phyloP scores from a whole-genome alignment of 192 early-diverging fungal species.

The Linnemannia elongata region DNA sequence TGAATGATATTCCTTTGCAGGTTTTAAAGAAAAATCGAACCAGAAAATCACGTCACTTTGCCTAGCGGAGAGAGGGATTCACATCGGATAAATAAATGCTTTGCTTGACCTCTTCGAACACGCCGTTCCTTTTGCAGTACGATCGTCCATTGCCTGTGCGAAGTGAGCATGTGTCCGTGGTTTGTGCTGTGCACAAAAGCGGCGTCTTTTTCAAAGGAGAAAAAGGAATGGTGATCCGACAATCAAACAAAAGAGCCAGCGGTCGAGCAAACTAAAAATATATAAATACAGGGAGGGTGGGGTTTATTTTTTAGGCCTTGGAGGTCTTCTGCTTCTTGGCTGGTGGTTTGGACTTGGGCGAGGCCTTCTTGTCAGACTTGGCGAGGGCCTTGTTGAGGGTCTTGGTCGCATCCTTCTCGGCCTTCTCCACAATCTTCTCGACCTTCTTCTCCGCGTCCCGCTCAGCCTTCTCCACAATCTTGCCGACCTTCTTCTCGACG shows the following conservation, averaged over 20 bases:
- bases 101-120: neutral
- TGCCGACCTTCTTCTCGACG: slow-evolving; percentile 26
- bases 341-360: slow-evolving; percentile 25
- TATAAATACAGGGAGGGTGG: neutral
- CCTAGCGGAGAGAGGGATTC: neutral
- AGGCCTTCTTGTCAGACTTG: slow-evolving; percentile 5
- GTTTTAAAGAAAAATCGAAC: neutral
- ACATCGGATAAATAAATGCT: neutral
- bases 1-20: neutral
- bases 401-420: slow-evolving; percentile 14
- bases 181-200: too few relatives aligned
- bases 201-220: too few relatives aligned
- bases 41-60: neutral
- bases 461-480: slow-evolving; percentile 20
- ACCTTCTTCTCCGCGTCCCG: slow-evolving; percentile 20
- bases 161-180: too few relatives aligned
- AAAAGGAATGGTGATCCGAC: too few relatives aligned
- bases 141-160: too few relatives aligned
- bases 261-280: neutral
- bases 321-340: slow-evolving; percentile 45
- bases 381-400: slow-evolving; percentile 8
- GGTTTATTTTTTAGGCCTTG: slow-evolving; percentile 19
- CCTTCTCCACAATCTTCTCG: slow-evolving; percentile 18
- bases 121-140: too few relatives aligned
- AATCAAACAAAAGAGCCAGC: too few relatives aligned